Base-by-base conservation (phyloP, 345 rosid genomes). In the Salix brachista region DNA sequence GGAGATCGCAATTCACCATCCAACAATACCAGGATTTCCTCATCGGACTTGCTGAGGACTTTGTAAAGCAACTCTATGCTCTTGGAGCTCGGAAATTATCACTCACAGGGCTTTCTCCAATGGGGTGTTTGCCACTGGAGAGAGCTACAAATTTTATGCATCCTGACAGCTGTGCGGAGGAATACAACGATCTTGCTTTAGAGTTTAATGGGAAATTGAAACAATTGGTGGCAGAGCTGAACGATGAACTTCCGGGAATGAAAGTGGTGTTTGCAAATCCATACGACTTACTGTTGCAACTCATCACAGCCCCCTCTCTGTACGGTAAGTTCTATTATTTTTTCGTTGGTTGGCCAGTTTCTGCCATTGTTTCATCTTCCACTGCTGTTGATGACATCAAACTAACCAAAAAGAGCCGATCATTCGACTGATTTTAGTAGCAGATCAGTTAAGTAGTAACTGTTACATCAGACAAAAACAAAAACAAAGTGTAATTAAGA, bases 251-350 rank as follows among this genome's bases (percentile, higher is more conserved):
- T 32, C 36, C 34, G 19, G 91, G 90, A 36, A 72, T 87, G 28
- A 79, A 72, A 74, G 65, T 89, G 42, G 80, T 83, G 69, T 83
- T 85, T 23, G 81, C 88, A 60, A 85, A 86, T 78, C 85, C 84
- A 9, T 88, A 89, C 37, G 82, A 83, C 80, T 76, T 87, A 23
- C 72, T 87, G 19, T 69, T 77, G 83, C 34, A 71, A 37, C 80
- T 89, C 52, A 80, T 91, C 26, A 54, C 56, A 66, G 69, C 68
- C 54, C 67, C 79, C 39, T 8, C 25, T 68, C 69, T 56, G 18
- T 67, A 36, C 2, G 73, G 79, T 68, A 76, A 76, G 73, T 67
- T 68, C 28, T 37, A 52, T 5, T 8, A 14, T 36, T 32, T 30
- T 17, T 8, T 30, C 23, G 13, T 5, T 32, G 3, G 26, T 0